phyloP scores from a whole-genome alignment of 495 filamentous ascomycete genomes.

The Choiromyces venosus region DNA sequence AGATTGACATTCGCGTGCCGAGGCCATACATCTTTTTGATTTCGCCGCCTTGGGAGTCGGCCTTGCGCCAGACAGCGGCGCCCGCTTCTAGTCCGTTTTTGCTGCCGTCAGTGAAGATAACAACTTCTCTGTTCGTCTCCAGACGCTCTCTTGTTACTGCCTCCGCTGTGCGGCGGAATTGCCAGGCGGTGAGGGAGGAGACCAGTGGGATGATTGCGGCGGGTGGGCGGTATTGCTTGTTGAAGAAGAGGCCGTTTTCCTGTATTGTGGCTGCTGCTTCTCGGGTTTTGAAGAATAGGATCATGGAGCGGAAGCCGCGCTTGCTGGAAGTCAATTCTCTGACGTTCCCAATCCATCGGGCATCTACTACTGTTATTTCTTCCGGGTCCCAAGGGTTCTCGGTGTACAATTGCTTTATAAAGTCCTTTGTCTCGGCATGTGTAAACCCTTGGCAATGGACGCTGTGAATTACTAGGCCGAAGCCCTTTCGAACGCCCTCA shows the following conservation, averaged over 20 bases:
- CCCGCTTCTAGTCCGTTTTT: background rate
- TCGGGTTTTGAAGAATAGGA: background rate
- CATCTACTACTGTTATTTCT: background rate
- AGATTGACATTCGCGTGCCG: background rate
- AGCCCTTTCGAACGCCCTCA: background rate
- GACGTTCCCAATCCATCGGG: background rate
- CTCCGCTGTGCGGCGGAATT: background rate
- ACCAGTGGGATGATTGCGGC: background rate
- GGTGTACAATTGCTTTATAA: background rate
- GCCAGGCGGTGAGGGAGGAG: background rate
- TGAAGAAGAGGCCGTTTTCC: background rate
- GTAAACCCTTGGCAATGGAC: background rate
- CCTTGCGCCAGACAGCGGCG: background rate
- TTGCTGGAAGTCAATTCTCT: background rate
- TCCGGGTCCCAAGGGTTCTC: background rate
- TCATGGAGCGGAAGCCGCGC: background rate
- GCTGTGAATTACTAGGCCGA: background rate
- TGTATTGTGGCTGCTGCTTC: background rate
- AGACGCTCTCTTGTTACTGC: background rate
- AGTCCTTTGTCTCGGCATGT: background rate
- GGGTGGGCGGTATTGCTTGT: background rate
- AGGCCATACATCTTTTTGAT: background rate
- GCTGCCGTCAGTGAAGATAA: background rate
- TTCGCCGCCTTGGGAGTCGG: background rate
- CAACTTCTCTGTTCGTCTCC: background rate